These are phyloP conservation scores for Boletus sp. DNA, from an alignment of 768 basidiomycete species.

Conservation along the genomic window DNA sequence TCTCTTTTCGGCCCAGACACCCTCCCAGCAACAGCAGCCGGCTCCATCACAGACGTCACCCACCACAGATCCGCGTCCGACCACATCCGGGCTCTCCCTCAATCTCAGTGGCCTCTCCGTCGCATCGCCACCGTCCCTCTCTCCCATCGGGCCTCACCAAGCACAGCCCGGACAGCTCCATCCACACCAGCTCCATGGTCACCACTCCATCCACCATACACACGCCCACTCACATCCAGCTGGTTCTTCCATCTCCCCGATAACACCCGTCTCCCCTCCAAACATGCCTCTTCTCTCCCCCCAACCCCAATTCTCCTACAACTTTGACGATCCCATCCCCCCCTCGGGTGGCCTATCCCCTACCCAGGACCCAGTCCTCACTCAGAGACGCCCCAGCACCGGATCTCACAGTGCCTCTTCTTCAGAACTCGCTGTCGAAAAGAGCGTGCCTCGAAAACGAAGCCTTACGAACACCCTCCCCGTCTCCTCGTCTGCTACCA, in stretches of 20 bases:
- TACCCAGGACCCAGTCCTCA: constrained; percentile 27
- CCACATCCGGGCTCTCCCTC: constrained; percentile 51
- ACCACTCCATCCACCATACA: constrained; percentile 36
- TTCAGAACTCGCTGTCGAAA: constrained; percentile 42
- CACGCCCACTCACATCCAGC: constrained; percentile 25
- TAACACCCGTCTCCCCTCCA: constrained; percentile 57
- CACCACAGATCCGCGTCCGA: constrained; percentile 16
- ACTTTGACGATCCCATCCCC: constrained; percentile 40
- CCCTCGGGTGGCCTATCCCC: constrained; percentile 24
- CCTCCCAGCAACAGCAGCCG: constrained; percentile 16
- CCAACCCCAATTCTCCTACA: constrained; percentile 47
- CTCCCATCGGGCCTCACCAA: constrained; percentile 53
- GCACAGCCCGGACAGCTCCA: constrained; percentile 48
- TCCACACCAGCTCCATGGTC: constrained; percentile 54
- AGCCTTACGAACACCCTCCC: constrained; percentile 52
- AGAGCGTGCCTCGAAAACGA: constrained; percentile 63
- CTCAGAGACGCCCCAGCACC: constrained; percentile 36
- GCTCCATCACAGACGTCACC: constrained; percentile 13
- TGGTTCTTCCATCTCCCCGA: constrained; percentile 41
- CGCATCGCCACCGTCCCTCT: constrained; percentile 61
- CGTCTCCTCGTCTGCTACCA: constrained; percentile 18
- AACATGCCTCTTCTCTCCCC: constrained; percentile 42
- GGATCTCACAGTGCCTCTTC: constrained; percentile 42
- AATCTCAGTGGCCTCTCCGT: constrained; percentile 68
- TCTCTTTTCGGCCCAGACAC: constrained; percentile 19